A percentile compares a stretch with the other conserved stretches of the same genome.
These are phyloP conservation scores for Aspergillus aculeatus DNA, from an alignment of 2,329 filamentous ascomycete genomes.

Conservation along the genomic window DNA sequence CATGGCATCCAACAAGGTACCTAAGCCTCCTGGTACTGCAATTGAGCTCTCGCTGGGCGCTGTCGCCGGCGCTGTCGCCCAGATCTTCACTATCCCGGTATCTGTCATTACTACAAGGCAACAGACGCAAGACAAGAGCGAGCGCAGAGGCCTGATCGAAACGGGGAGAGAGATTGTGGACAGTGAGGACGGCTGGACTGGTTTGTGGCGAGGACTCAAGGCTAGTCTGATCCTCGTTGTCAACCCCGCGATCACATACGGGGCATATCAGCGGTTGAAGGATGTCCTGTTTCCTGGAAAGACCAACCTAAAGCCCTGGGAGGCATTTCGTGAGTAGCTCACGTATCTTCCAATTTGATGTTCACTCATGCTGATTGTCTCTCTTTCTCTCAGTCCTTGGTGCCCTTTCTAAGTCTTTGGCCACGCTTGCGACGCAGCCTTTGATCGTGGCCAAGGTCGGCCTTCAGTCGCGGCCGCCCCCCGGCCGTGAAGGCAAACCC, in stretches of 20 bases:
- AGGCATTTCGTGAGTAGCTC: constrained; percentile 78
- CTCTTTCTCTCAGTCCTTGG: constrained; percentile 66
- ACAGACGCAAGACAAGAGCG: constrained; percentile 81
- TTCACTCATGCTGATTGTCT: constrained; percentile 14
- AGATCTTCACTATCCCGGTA: constrained; percentile 94
- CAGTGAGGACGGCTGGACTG: constrained; percentile 83
- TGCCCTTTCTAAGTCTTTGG: constrained; percentile 86
- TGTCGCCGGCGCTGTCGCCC: constrained; percentile 82
- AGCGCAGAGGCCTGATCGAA: constrained; percentile 81
- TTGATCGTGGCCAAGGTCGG: constrained; percentile 98
- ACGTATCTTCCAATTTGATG: background rate
- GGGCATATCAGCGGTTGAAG: constrained; percentile 87
- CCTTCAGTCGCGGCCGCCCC: constrained; percentile 87
- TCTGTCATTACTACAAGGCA: constrained; percentile 94
- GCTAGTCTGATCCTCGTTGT: constrained; percentile 93
- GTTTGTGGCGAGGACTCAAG: constrained; percentile 92
- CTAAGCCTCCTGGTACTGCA: constrained; percentile 70
- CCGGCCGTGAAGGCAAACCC: constrained; percentile 78
- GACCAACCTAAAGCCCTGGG: constrained; percentile 71
- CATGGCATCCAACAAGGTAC: constrained; percentile 56
- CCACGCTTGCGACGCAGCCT: constrained; percentile 89
- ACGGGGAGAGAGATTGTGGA: constrained; percentile 87
- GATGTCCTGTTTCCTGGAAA: constrained; percentile 75
- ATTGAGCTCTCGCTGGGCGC: constrained; percentile 83
- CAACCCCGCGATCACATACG: constrained; percentile 97